Base-by-base conservation (phyloP, 768 basidiomycete species). In the Rhizopogon vinicolor region DNA sequence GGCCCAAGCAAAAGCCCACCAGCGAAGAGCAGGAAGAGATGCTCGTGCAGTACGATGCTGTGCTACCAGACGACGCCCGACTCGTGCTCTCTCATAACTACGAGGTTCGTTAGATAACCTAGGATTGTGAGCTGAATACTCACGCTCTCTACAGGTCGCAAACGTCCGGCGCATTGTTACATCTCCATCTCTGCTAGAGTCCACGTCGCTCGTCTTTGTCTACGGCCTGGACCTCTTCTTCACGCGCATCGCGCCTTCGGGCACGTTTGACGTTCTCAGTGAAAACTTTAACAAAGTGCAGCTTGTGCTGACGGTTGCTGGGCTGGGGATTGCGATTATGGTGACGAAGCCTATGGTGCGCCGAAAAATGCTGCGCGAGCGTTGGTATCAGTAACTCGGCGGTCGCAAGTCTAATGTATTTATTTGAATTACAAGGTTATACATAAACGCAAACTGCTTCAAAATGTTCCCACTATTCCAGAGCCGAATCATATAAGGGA, bases 251-350 rank as follows among this genome's bases (percentile, higher is more conserved):
- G 81, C 90, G 40, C 93, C 95, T 1, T 94, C 92, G 10, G 85
- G 83, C 41, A 92, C 93, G 18, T 98, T 98, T 63, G 96, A 98
- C 65, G 85, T 97, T 25, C 80, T 98, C 7, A 91, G 82, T 62
- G 89, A 94, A 68, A 86, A 77, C 64, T 98, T 98, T 71, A 98
- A 98, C 75, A 97, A 98, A 75, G 78, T 74, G 1, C 96, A 98
- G 69, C 77, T 98, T 22, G 83, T 95, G 59, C 70, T 93, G 29
- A 98, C 93, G 1, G 83, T 96, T 35, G 69, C 74, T 1, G 92
- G 81, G 0, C 68, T 98, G 56, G 78, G 75, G 2, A 63, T 82
- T 5, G 95, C 87, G n/a, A 91, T 97, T 58, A 68, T 84, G n/a
- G 67, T 94, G 39, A 85, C 86, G 19, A 85, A 82, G 67, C 93